Evolutionary conservation across 352 stramenopile species (phyloP).

Genomic region (Pythium periplocum): DNA sequence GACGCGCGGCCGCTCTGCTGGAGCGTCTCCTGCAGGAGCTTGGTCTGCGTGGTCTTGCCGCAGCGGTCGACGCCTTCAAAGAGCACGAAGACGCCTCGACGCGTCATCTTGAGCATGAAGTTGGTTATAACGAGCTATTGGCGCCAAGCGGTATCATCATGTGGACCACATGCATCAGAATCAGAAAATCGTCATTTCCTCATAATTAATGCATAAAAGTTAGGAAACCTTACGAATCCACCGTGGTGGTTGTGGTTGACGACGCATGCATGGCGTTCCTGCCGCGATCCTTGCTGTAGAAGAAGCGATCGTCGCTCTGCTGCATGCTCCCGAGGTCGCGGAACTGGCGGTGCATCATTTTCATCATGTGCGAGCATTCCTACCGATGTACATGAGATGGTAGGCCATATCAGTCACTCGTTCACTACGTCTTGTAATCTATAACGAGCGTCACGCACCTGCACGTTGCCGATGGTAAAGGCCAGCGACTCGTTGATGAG

Average conservation of each 20-base stretch:
- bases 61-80: slow-evolving; percentile 99
- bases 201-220: no score
- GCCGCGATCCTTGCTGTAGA: slow-evolving; percentile 15
- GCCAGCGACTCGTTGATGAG: slow-evolving; percentile 77
- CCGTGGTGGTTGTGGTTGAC: no score
- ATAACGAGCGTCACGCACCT: slow-evolving; percentile 17
- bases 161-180: no score
- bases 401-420: neutral
- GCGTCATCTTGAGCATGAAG: neutral
- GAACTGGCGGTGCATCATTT: slow-evolving; percentile 62
- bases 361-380: slow-evolving; percentile 67
- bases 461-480: slow-evolving; percentile 78
- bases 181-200: no score
- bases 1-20: slow-evolving; percentile 15
- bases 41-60: slow-evolving; percentile 99
- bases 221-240: no score
- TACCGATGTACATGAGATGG: slow-evolving; percentile 5
- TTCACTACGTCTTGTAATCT: neutral
- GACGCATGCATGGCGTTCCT: no score
- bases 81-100: slow-evolving; percentile 97
- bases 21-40: slow-evolving; percentile 76
- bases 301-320: slow-evolving; percentile 20
- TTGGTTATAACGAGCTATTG: no score
- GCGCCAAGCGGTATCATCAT: no score
- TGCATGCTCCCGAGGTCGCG: slow-evolving; percentile 45